Evolutionary conservation across 352 stramenopile genomes (phyloP), one percentile per base, ranked within the genome.

Genomic region (Phytophthora quininea): DNA sequence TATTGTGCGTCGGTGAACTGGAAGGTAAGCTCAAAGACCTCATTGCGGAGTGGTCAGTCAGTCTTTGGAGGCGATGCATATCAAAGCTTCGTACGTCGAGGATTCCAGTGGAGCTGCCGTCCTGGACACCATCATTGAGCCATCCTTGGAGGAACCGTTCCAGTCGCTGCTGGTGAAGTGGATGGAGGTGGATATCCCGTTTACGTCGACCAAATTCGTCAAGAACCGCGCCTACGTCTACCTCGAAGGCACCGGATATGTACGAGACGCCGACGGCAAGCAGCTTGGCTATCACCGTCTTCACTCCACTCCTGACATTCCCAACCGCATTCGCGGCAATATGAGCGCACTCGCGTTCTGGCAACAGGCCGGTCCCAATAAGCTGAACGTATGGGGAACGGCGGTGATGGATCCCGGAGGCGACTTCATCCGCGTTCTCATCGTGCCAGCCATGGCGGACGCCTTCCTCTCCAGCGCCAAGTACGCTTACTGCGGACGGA

Each of bases 221-320:
- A 76, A 76, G 53, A 79, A 77, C 55, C 74, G 74, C 54, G 74
- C 82, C 57, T 74, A 73, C 40, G 74, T 83, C 9, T 69, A 74
- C 42, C 46, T 86, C 50, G 71, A 86, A 45, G 59, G 71, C 30
- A 80, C 67, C 8, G 77, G 74, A 4, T 37, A 79, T 45, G 63
- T 62, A 4, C 32, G 46, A 3, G 50, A 79, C 3, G 32, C 37
- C 7, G 78, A 72, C n/a, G 69, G 69, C 33, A 65, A 82, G 33
- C 55, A 58, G 35, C 35, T 86, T 30, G 78, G 75, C 19, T 86
- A 68, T 54, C 75, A 86, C 35, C 47, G 79, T 2, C 55, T 83
- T 47, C 74, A 85, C 71, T 77, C 45, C 15, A 69, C 61, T 15
- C 63, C 53, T 0, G 42, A 52, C 14, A 31, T 53, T 2, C 43